A percentile compares a stretch with the other conserved stretches of the same genome.
Conservation (phyloP, 169 alveolate species). For the Plasmodium blacklocki region DNA sequence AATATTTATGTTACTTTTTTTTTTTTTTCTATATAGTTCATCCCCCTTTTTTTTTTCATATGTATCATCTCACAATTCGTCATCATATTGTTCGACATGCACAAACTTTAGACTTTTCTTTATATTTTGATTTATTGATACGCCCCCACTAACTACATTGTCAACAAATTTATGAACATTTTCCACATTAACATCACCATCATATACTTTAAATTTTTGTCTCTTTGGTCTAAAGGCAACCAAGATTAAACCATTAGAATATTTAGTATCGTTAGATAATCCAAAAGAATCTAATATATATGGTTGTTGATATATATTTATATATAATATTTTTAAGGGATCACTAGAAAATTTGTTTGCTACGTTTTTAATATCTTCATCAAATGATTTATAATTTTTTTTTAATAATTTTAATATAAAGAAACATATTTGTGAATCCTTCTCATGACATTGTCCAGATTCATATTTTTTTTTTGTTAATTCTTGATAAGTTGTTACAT, state of each 20-base stretch:
- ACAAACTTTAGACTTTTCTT: slow-evolving; percentile 25
- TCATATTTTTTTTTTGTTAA: slow-evolving; percentile 77
- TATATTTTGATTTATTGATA: slow-evolving; percentile 40
- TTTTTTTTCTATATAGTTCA: too few relatives aligned
- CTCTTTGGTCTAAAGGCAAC: slow-evolving; percentile 73
- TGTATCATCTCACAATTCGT: slow-evolving; percentile 6
- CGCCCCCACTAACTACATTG: slow-evolving; percentile 64
- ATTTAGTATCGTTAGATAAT: slow-evolving; percentile 8
- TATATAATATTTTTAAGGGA: slow-evolving; percentile 81
- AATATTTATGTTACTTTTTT: too few relatives aligned
- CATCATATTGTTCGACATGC: slow-evolving; percentile 9
- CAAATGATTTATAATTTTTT: slow-evolving; percentile 38
- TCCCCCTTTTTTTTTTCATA: background rate
- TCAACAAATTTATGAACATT: slow-evolving; percentile 57
- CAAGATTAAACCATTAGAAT: slow-evolving; percentile 42
- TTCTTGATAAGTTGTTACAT: slow-evolving; percentile 76
- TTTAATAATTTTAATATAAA: slow-evolving; percentile 52
- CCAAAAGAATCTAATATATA: slow-evolving; percentile 71
- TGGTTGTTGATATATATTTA: slow-evolving; percentile 73
- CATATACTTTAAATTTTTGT: slow-evolving; percentile 38
- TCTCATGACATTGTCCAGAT: slow-evolving; percentile 82
- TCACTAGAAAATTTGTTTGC: slow-evolving; percentile 82
- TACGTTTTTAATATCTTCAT: slow-evolving; percentile 80
- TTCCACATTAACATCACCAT: slow-evolving; percentile 48
- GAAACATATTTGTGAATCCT: slow-evolving; percentile 81